Percentiles rank a stretch among this genome's conserved stretches.
These are phyloP conservation scores for Kernera saxatilis DNA, from an alignment of 345 rosid genomes.

Conservation along the genomic window DNA sequence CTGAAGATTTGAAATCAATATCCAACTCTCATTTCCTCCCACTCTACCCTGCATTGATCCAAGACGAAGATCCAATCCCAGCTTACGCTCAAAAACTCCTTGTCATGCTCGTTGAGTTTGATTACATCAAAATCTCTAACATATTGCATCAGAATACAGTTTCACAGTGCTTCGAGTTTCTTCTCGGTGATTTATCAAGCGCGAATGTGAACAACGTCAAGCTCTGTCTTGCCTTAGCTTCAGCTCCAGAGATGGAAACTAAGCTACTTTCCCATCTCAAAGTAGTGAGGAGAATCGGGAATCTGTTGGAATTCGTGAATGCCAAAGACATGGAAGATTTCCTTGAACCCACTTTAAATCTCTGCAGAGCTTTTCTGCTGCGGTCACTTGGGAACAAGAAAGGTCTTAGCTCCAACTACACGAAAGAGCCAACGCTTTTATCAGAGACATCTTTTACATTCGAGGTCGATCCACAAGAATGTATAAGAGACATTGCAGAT, in stretches of 20 bases:
- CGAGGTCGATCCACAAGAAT: slow-evolving; percentile 46
- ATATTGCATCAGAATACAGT: slow-evolving; percentile 77
- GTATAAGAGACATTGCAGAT: slow-evolving; percentile 72
- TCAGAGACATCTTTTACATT: slow-evolving; percentile 46
- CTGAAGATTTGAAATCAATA: slow-evolving; percentile 58
- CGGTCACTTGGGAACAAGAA: slow-evolving; percentile 52
- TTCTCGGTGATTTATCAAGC: slow-evolving; percentile 79
- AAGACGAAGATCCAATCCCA: slow-evolving; percentile 98
- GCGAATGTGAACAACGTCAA: slow-evolving; percentile 91
- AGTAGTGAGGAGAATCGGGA: slow-evolving; percentile 81
- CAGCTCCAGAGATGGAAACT: slow-evolving; percentile 95
- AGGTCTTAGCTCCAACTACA: slow-evolving; percentile 36
- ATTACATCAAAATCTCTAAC: slow-evolving; percentile 64
- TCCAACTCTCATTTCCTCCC: slow-evolving; percentile 86
- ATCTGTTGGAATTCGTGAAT: slow-evolving; percentile 72
- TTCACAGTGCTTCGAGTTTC: slow-evolving; percentile 85
- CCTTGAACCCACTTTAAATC: slow-evolving; percentile 79
- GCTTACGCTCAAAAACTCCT: slow-evolving; percentile 94
- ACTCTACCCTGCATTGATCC: slow-evolving; percentile 81
- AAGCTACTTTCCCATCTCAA: slow-evolving; percentile 77
- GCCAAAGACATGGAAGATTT: slow-evolving; percentile 98
- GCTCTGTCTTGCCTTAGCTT: slow-evolving; percentile 80
- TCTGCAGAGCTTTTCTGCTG: slow-evolving; percentile 75
- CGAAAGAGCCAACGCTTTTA: slow-evolving; percentile 57
- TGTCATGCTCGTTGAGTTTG: slow-evolving; percentile 81